Conservation (phyloP, 2,329 filamentous ascomycete genomes). For the Fusarium anguioides region DNA sequence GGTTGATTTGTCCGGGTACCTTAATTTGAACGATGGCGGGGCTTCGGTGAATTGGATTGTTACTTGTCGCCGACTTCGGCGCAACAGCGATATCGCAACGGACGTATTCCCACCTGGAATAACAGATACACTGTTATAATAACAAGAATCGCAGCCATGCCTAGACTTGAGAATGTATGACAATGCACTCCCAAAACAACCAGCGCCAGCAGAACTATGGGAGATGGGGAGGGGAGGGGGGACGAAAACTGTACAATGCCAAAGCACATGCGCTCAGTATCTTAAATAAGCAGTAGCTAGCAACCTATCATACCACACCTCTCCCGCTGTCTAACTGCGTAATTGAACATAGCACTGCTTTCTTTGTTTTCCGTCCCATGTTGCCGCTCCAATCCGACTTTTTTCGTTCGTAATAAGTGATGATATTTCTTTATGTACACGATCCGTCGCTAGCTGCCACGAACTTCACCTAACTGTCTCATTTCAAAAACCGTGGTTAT, state of each 20-base stretch:
- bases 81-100: constrained; percentile 6
- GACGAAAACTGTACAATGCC: background rate
- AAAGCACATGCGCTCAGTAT: constrained; percentile 26
- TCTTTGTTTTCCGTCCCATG: constrained; percentile 20
- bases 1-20: no score
- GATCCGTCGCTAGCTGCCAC: constrained; percentile 28
- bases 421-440: constrained; percentile 44
- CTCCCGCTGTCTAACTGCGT: constrained; percentile 38
- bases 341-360: constrained; percentile 20
- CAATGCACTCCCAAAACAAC: background rate
- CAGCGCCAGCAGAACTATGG: background rate
- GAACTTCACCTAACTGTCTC: constrained; percentile 7
- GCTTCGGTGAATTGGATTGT: background rate
- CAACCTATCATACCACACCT: constrained; percentile 43
- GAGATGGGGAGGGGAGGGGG: no score
- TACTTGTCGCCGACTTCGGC: constrained; percentile 10
- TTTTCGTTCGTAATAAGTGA: constrained; percentile 38
- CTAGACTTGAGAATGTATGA: background rate
- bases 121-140: background rate
- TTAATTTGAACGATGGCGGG: background rate
- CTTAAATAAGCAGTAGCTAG: constrained; percentile 37
- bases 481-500: background rate
- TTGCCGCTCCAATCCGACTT: constrained; percentile 22
- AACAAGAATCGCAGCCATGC: no score
- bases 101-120: background rate